Evolutionary conservation across 768 basidiomycete species (phyloP).

Genomic region (Mycena belliarum): DNA sequence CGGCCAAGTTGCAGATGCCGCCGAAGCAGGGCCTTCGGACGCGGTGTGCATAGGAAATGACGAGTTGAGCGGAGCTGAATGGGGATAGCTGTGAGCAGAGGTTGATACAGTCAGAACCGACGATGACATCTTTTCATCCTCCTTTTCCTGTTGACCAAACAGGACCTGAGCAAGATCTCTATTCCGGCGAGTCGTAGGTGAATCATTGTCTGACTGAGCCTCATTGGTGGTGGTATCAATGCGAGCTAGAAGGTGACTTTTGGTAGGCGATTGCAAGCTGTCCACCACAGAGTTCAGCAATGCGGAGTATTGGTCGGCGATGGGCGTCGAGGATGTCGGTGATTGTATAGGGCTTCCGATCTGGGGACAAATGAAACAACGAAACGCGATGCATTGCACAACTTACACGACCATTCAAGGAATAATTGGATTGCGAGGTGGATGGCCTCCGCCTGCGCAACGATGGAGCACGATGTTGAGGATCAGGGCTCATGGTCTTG

Average conservation of each 20-base stretch:
- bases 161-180: conserved; percentile 77
- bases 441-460: conserved; percentile 75
- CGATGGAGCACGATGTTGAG: conserved; percentile 67
- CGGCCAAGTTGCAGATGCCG: conserved; percentile 28
- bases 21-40: conserved; percentile 28
- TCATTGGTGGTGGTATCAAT: conserved; percentile 18
- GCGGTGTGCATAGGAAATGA: conserved; percentile 23
- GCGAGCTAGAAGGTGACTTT: conserved; percentile 18
- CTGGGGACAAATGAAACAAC: conserved; percentile 37
- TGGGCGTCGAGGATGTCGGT: conserved; percentile 32
- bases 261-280: conserved; percentile 44
- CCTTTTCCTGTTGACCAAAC: conserved; percentile 54
- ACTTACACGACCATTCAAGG: conserved; percentile 51
- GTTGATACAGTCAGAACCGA: conserved; percentile 20
- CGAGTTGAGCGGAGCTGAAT: conserved; percentile 20
- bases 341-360: conserved; percentile 59
- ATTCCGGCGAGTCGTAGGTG: conserved; percentile 61
- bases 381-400: conserved; percentile 15
- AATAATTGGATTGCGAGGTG: conserved; percentile 81
- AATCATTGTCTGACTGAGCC: conserved; percentile 36
- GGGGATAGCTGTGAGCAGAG: too few relatives aligned
- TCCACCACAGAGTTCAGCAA: conserved; percentile 65
- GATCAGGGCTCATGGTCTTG: conserved; percentile 57
- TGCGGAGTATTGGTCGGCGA: conserved; percentile 54
- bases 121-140: conserved; percentile 25